phyloP scores from a whole-genome alignment of 2,329 filamentous ascomycete genomes.

The Phialocephala subalpina region DNA sequence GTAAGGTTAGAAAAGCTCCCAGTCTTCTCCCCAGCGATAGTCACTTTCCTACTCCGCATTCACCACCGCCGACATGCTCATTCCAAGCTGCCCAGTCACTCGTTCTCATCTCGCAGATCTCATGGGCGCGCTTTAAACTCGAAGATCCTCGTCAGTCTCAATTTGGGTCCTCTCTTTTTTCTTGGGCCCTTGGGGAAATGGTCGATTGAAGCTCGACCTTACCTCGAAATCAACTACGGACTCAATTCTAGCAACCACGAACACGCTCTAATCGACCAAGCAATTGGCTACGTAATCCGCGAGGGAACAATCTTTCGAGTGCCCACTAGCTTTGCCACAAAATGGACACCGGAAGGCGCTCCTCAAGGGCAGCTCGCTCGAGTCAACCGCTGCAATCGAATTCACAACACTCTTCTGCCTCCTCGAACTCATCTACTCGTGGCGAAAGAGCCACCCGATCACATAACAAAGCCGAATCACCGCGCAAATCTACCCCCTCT shows the following conservation, averaged over 20 bases:
- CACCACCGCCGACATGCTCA: conserved; percentile 34
- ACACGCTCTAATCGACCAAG: conserved; percentile 18
- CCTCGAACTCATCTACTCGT: conserved; percentile 79
- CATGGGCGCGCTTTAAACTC: conserved; percentile 27
- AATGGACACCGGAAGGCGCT: conserved; percentile 75
- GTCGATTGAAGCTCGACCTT: conserved; percentile 24
- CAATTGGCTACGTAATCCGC: conserved; percentile 17
- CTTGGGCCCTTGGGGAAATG: conserved; percentile 15
- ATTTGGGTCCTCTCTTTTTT: conserved; percentile 27
- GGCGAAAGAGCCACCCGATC: conserved; percentile 77
- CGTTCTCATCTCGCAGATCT: conserved; percentile 28
- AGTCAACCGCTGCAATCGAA: conserved; percentile 73
- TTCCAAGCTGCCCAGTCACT: conserved; percentile 24
- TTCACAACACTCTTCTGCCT: conserved; percentile 79
- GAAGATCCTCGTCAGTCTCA: conserved; percentile 25
- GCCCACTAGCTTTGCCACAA: conserved; percentile 34
- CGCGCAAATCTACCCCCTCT: conserved; percentile 77
- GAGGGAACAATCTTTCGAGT: background rate
- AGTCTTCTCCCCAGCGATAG: conserved; percentile 8
- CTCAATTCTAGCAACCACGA: conserved; percentile 30
- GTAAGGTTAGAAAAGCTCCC: background rate
- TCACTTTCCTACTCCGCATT: conserved; percentile 16
- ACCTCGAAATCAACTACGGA: conserved; percentile 17
- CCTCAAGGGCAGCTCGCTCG: conserved; percentile 89
- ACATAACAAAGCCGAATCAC: conserved; percentile 76